Base-by-base conservation (phyloP, 257 asterid species). In the Henckelia pumila region DNA sequence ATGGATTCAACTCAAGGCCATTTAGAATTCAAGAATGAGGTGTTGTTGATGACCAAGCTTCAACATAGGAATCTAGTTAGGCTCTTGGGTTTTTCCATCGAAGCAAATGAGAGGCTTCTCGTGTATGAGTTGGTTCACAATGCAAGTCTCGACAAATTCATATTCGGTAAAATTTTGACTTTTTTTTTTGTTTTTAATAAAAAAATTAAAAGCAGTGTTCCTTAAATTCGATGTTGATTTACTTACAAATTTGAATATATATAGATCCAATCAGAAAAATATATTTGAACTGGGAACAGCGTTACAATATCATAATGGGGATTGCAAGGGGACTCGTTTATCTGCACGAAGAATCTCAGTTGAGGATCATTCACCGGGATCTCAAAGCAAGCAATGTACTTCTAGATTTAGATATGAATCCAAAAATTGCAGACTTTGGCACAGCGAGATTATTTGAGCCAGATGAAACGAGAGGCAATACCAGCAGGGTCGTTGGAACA, bases 291-390 rank as follows among this genome's bases (percentile, higher is more conserved):
- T 67, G 63, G 71, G 63, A 53, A 5, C 55, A 2, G 21, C 71
- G 71, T 11, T 67, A 55, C 55, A 55, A 56, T 10, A 67, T 55
- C 20, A 55, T 67, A 29, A 20, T 2, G 6, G 71, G 63, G 14
- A n/a, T 65, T 26, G 59, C 70, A 9, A 65, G 26, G 60, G 70
- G 70, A 25, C 49, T 65, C 17, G 25, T 65, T 26, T 65, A 65
- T 25, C 25, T 65, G 17, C 70, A 65, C 25, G 47, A 65, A 49
- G 70, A 65, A 26, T 65, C 70, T 4, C 56, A 59, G 25, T 47
- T 49, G n/a, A 35, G 44, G n/a, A n/a, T n/a, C n/a, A n/a, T n/a
- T n/a, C n/a, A n/a, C n/a, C n/a, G n/a, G n/a, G n/a, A n/a, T n/a
- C 70, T 65, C 0, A 65, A 64, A 64, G 35, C 68, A 26, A 26